phyloP scores from a whole-genome alignment of 1,284 basidiomycete species.

The Cutaneotrichosporon sp. region DNA sequence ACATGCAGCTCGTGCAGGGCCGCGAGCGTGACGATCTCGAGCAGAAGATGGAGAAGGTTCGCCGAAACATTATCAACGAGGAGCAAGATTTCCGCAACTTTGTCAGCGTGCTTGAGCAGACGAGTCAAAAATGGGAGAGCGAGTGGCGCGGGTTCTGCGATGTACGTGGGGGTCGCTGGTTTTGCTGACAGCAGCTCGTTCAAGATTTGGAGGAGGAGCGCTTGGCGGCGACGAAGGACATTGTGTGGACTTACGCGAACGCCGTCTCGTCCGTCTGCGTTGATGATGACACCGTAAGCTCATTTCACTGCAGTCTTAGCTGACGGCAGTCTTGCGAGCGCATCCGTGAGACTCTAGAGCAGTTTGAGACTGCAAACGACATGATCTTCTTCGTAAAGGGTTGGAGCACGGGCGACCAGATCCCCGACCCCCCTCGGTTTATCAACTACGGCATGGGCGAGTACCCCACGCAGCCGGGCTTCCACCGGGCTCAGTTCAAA shows the following conservation, averaged over 20 bases:
- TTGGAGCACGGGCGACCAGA: slow-evolving; percentile 76
- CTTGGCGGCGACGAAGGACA: slow-evolving; percentile 88
- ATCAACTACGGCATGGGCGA: slow-evolving; percentile 58
- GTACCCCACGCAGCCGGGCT: slow-evolving; percentile 38
- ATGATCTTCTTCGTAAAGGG: slow-evolving; percentile 77
- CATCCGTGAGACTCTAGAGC: slow-evolving; percentile 72
- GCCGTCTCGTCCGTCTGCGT: slow-evolving; percentile 93
- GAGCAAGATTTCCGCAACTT: slow-evolving; percentile 89
- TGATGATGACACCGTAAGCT: slow-evolving; percentile 82
- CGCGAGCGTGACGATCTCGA: slow-evolving; percentile 88
- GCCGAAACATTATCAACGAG: slow-evolving; percentile 81
- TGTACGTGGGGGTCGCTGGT: slow-evolving; percentile 29
- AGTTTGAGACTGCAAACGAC: slow-evolving; percentile 73
- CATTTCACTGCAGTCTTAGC: neutral
- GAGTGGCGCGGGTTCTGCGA: slow-evolving; percentile 94
- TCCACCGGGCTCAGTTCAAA: slow-evolving; percentile 42
- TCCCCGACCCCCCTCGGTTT: slow-evolving; percentile 54
- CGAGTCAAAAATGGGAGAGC: slow-evolving; percentile 79
- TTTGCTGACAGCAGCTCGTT: slow-evolving; percentile 54
- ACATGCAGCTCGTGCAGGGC: slow-evolving; percentile 87
- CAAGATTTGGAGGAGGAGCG: slow-evolving; percentile 96
- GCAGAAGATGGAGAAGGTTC: slow-evolving; percentile 78
- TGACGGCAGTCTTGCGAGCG: slow-evolving; percentile 74
- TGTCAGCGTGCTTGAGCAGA: slow-evolving; percentile 73
- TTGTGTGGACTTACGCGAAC: slow-evolving; percentile 94